Evolutionary conservation across 306 rosid genomes (phyloP), one percentile per base, ranked within the genome.

Genomic region (Pyrus betulifolia): DNA sequence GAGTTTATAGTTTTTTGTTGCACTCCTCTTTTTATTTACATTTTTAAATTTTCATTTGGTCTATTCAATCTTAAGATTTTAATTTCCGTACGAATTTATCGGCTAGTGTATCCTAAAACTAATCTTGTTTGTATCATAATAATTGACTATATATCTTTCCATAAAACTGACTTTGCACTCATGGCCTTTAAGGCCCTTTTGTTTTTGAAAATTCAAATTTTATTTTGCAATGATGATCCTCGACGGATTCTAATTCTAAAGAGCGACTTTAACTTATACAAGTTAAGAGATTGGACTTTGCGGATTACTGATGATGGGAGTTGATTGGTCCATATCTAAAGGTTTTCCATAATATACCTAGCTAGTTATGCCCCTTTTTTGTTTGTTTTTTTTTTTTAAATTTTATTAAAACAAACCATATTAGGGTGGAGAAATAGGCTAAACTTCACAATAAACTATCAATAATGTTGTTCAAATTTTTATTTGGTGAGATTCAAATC

Each of bases 371-470:
- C 55, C 6, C 55, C 6, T 9, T 1, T 35, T 35, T 35, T 1
- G 0, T 6, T 35, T 35, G 1, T 35, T 6, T 35, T 6, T 1
- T 9, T 1, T 35, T 35, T 35, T 35, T 33, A 2, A 3, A 5
- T 38, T 38, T 7, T 38, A 7, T 38, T 7, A 0, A 0, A 35
- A 38, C 42, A 38, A 38, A 6, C 2, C 0, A 38, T 7, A 38
- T 38, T 1, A 38, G 42, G 42, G 0, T 38, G 9, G 10, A 38
- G 42, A 7, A 38, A 0, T 38, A 38, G 9, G 1, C 10, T 38
- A 38, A 38, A 38, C 0, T 8, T 38, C 10, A 38, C 0, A 7
- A 38, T 38, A 0, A 6, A 0, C 0, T 6, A 7, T 2, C 2
- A 38, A 38, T 38, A 38, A 38, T 38, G 0, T 38, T 38, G 0